Evolutionary conservation across 1,139 yeast genomes (phyloP).

Genomic region (Nakaseomyces delphensis): DNA sequence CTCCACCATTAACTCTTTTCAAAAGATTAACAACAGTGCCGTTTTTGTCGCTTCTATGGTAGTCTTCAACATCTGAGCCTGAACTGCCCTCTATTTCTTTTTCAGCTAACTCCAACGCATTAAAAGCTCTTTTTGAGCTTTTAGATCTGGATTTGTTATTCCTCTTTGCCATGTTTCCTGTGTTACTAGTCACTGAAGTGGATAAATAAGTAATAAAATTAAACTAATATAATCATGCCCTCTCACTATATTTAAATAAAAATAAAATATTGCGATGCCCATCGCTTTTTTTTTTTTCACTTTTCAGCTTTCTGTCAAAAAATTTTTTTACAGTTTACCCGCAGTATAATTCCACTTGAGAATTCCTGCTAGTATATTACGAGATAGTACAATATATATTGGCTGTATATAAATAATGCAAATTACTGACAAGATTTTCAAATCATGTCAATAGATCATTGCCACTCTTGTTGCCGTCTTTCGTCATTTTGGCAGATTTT

Average conservation of each 20-base stretch:
- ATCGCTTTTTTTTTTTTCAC: not conserved
- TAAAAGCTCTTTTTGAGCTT: slow-evolving; percentile 33
- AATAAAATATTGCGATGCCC: not conserved
- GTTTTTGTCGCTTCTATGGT: slow-evolving; percentile 22
- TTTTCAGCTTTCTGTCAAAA: not conserved
- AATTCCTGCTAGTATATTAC: not conserved
- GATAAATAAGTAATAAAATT: no score
- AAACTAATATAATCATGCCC: no score
- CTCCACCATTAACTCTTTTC: slow-evolving; percentile 20
- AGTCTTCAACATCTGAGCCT: slow-evolving; percentile 31
- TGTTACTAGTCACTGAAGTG: no score
- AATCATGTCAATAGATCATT: slow-evolving; percentile 26
- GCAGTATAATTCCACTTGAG: not conserved
- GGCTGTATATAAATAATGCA: not conserved
- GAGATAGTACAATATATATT: no score
- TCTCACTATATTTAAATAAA: no score
- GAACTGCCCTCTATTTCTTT: slow-evolving; percentile 34
- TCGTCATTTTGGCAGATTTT: slow-evolving; percentile 75
- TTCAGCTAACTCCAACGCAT: slow-evolving; percentile 46
- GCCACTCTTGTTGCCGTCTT: slow-evolving; percentile 33
- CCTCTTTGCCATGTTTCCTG: slow-evolving; percentile 28
- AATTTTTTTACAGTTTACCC: not conserved
- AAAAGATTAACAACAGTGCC: slow-evolving; percentile 36
- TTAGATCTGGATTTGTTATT: slow-evolving; percentile 25
- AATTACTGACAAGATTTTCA: not conserved